Evolutionary conservation across 805 yeast species (phyloP), one percentile per base, ranked within the genome.

Genomic region (Sungouiozyma ichnusensis): DNA sequence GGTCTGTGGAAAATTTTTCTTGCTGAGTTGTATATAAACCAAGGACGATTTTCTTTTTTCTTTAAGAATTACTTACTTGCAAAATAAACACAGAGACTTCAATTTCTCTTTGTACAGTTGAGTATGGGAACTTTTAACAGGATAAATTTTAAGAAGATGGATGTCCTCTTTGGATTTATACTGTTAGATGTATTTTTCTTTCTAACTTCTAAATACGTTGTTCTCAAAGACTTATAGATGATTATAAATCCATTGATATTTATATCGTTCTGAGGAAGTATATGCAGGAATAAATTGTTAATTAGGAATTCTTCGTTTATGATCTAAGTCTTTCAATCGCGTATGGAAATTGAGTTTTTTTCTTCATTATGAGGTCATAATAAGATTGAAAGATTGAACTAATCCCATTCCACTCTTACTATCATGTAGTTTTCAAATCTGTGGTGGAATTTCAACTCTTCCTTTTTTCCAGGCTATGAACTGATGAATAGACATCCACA

Each of bases 251-350:
- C 53, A 24, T 50, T 52, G 57, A 55, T 53, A 44, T 55, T 58
- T 53, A 55, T 56, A 52, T 56, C 58, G 62, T 56, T 58, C 84
- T 75, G 82, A 77, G 82, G 82, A 77, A 72, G 81, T 73, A 76
- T 66, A 77, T 77, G 83, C 83, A 77, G 83, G 83, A 46, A 77
- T 79, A 69, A 67, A 67, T 66, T 66, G 67, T 62, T 63, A 65
- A 48, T 65, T 66, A 76, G 82, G 82, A 76, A 77, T 77, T 77
- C 83, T 77, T 77, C 83, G 84, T 77, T 77, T 77, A 77, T 77
- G 83, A 77, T 70, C 65, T 49, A 45, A 46, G 43, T 44, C 43
- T 41, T 41, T 39, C 32, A 33, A 18, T 16, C 16, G 19, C 16
- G 16, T 16, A 29, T 37, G n/a, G n/a, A n/a, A n/a, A n/a, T n/a